phyloP scores from a whole-genome alignment of 768 basidiomycete species.

The Lepiota venenata region DNA sequence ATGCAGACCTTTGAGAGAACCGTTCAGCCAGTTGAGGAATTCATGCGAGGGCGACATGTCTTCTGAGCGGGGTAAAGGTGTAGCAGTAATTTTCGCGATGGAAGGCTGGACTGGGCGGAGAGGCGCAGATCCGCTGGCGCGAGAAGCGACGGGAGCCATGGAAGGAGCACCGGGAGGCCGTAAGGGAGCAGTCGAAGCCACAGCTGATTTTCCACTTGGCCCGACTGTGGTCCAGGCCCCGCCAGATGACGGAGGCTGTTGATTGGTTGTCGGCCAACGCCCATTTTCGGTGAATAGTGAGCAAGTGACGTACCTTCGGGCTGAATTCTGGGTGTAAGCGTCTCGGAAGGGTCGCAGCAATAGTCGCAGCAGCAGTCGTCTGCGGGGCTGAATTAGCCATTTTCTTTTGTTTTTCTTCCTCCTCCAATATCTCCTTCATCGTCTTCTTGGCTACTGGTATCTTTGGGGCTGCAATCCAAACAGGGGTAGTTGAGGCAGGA shows the following conservation, averaged over 20 bases:
- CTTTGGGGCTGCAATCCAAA: conserved; percentile 72
- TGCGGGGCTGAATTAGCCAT: conserved; percentile 35
- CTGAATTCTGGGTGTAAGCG: conserved; percentile 80
- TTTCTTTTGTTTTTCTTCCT: conserved; percentile 88
- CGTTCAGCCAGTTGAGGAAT: conserved; percentile 89
- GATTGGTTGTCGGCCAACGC: neutral
- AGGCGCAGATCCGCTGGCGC: conserved; percentile 37
- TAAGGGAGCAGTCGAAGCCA: conserved; percentile 29
- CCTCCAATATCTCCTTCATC: conserved; percentile 99
- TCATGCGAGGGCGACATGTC: conserved; percentile 80
- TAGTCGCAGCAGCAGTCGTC: conserved; percentile 53
- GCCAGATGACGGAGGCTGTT: conserved; percentile 25
- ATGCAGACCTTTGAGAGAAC: conserved; percentile 78
- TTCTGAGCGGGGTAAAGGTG: conserved; percentile 44
- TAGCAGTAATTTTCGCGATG: conserved; percentile 27
- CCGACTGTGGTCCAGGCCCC: conserved; percentile 89
- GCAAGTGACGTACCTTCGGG: conserved; percentile 49
- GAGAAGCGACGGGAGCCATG: conserved; percentile 21
- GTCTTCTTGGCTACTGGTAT: conserved; percentile 71
- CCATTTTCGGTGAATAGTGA: neutral
- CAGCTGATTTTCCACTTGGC: conserved; percentile 58
- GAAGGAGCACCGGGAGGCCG: conserved; percentile 10
- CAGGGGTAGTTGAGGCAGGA: conserved; percentile 32
- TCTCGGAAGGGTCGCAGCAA: conserved; percentile 52
- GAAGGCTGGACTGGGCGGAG: conserved; percentile 33